phyloP scores from a whole-genome alignment of 495 filamentous ascomycete genomes.

The Articulospora tetracladia region DNA sequence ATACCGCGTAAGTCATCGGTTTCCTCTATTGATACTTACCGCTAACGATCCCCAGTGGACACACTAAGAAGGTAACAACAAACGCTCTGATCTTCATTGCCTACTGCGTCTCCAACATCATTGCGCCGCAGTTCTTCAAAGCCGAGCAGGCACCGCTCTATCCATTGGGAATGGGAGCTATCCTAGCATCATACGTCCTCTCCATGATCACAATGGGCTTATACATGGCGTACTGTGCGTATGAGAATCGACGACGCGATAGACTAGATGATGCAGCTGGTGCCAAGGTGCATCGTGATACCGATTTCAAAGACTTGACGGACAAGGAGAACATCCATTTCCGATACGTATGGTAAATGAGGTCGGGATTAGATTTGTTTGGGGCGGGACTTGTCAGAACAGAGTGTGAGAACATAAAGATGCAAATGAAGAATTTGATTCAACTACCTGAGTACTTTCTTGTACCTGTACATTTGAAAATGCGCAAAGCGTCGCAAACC shows the following conservation, averaged over 20 bases:
- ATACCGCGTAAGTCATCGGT: conserved; percentile 12
- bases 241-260: neutral
- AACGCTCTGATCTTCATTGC: conserved; percentile 53
- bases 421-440: too few relatives aligned
- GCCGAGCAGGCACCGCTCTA: conserved; percentile 25
- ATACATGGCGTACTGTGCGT: neutral
- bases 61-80: conserved; percentile 64
- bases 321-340: conserved; percentile 3
- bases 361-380: too few relatives aligned
- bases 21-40: neutral
- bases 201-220: neutral
- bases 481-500: too few relatives aligned
- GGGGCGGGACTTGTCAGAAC: too few relatives aligned
- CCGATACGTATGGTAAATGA: neutral
- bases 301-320: neutral
- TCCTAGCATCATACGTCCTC: conserved; percentile 1
- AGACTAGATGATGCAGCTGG: neutral
- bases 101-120: conserved; percentile 33
- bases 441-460: too few relatives aligned
- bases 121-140: conserved; percentile 20
- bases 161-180: conserved; percentile 18
- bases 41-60: conserved; percentile 29
- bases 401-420: too few relatives aligned
- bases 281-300: neutral
- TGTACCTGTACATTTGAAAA: too few relatives aligned